A percentile compares a stretch with the other conserved stretches of the same genome.
phyloP scores from a whole-genome alignment of 1,139 yeast species.

The Saccharomycopsis crataegensis region DNA sequence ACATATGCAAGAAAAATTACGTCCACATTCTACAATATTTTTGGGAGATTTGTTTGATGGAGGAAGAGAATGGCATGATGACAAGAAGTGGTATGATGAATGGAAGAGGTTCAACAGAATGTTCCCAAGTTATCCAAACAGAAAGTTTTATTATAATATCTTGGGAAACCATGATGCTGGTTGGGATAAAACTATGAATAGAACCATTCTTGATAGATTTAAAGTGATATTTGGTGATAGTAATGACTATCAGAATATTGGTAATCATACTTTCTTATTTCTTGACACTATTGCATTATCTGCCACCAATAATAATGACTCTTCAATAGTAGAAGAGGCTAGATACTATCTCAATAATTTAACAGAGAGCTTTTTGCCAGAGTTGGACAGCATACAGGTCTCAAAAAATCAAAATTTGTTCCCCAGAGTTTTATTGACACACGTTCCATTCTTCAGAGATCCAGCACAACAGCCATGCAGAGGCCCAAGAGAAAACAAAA shows the following conservation, averaged over 20 bases:
- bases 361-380: conserved; percentile 7
- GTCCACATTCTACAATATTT: conserved; percentile 72
- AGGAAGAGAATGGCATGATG: conserved; percentile 73
- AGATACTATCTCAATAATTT: conserved; percentile 9
- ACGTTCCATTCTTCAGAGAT: conserved; percentile 69
- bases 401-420: conserved; percentile 2
- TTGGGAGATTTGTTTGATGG: conserved; percentile 94
- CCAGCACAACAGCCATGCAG: conserved; percentile 55
- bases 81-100: conserved; percentile 46
- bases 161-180: conserved; percentile 99
- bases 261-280: conserved; percentile 45
- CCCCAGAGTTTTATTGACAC: conserved; percentile 70
- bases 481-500: conserved; percentile 53
- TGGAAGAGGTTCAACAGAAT: conserved; percentile 36
- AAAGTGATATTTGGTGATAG: conserved; percentile 64
- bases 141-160: conserved; percentile 28
- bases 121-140: conserved; percentile 45
- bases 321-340: conserved; percentile 15
- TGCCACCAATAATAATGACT: conserved; percentile 19
- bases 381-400: conserved; percentile 1
- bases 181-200: conserved; percentile 60
- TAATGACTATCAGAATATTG: conserved; percentile 50
- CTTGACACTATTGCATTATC: conserved; percentile 80
- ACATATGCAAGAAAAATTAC: conserved; percentile 46
- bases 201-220: conserved; percentile 53